These are phyloP conservation scores for Malassezia vespertilionis DNA, from an alignment of 1,284 basidiomycete species.

Conservation along the genomic window DNA sequence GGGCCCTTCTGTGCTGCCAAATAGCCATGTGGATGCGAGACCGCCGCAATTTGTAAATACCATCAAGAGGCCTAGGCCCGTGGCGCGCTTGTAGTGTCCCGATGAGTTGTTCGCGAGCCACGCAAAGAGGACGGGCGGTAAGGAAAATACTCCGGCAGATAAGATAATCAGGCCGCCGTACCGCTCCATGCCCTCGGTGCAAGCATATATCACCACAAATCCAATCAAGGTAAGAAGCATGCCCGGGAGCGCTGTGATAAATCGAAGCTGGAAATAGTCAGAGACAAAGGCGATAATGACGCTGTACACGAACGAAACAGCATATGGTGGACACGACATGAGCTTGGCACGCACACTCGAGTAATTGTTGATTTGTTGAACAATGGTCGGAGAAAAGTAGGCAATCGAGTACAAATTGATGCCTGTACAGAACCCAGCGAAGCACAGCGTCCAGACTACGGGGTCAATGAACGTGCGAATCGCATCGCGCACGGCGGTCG, in stretches of 20 bases:
- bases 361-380: conserved; percentile 24
- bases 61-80: conserved; percentile 27
- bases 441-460: conserved; percentile 21
- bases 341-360: conserved; percentile 26
- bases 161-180: conserved; percentile 37
- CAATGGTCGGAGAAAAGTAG: conserved; percentile 39
- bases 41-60: conserved; percentile 35
- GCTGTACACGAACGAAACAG: conserved; percentile 30
- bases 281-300: conserved; percentile 28
- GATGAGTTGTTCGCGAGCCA: conserved; percentile 25
- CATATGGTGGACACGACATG: conserved; percentile 33
- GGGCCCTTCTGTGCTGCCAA: conserved; percentile 23
- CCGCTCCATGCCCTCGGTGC: conserved; percentile 11
- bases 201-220: conserved; percentile 25
- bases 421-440: conserved; percentile 27
- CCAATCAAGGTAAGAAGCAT: conserved; percentile 27
- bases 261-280: conserved; percentile 28
- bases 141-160: conserved; percentile 24
- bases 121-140: conserved; percentile 14
- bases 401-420: conserved; percentile 29
- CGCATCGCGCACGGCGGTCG: conserved; percentile 16
- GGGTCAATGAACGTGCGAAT: conserved; percentile 27
- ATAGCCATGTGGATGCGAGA: conserved; percentile 30
- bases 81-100: conserved; percentile 35
- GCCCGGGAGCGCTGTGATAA: conserved; percentile 19